Conservation (phyloP, 2,329 filamentous ascomycete species). For the Oidium heveae region DNA sequence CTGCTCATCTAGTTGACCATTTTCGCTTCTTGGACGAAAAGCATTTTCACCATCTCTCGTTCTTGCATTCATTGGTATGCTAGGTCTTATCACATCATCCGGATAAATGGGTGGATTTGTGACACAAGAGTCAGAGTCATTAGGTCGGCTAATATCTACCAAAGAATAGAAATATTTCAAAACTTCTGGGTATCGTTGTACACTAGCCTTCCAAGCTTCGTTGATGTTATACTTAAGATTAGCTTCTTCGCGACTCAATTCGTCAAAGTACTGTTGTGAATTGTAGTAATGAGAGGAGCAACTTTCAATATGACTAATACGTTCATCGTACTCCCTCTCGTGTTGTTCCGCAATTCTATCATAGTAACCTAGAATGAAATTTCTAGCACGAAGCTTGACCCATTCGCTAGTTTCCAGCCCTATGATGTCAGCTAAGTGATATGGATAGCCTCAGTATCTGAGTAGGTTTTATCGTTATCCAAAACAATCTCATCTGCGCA, state of each 20-base stretch:
- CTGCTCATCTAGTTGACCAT: background rate
- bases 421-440: conserved; percentile 1
- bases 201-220: conserved; percentile 52
- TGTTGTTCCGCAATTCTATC: conserved; percentile 33
- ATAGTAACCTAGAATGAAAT: conserved; percentile 43
- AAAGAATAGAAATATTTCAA: conserved; percentile 56
- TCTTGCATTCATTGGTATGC: background rate
- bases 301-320: conserved; percentile 28
- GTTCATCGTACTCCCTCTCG: conserved; percentile 27
- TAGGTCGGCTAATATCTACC: conserved; percentile 38
- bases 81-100: background rate
- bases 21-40: background rate
- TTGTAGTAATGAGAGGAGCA: conserved; percentile 32
- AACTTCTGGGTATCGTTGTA: conserved; percentile 57
- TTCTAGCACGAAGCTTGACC: conserved; percentile 39
- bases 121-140: conserved; percentile 32
- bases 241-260: conserved; percentile 38
- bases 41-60: background rate
- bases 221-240: conserved; percentile 50
- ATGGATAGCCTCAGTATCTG: background rate
- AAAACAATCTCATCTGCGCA: background rate
- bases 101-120: conserved; percentile 25
- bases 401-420: conserved; percentile 22
- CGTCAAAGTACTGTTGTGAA: conserved; percentile 29
- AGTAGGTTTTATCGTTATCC: background rate